Evolutionary conservation across 2,329 filamentous ascomycete species (phyloP), one percentile per base, ranked within the genome.

Genomic region (Cadophora sp.): DNA sequence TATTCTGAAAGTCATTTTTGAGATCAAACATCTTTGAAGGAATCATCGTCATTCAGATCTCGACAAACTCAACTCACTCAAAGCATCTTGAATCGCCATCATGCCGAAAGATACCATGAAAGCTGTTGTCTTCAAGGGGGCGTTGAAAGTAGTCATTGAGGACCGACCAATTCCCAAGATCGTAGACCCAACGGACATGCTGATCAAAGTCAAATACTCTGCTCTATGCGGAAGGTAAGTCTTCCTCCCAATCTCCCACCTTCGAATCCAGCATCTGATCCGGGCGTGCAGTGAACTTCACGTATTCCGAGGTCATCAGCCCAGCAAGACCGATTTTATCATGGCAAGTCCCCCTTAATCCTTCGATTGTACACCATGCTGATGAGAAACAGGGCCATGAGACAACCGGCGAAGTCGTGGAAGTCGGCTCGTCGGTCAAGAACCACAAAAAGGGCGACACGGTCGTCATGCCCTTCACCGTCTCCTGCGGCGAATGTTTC

Each of bases 221-320:
- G 94, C 93, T 19, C 85, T 97, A 37, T 97, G 94, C 78, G 94
- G 94, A 77, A 95, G 92, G 92, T 94, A 82, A 77, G 87, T 83
- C 16, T 9, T 6, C 19, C 6, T 8, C 14, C 40, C 16, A 6
- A 7, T n/a, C 43, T 48, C 34, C 34, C 43, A 22, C 12, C 19
- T 22, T 14, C n/a, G 22, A n/a, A 9, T 12, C n/a, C 43, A 19
- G 19, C 19, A 48, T 7, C 19, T 22, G n/a, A 27, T 31, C 43
- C 40, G 59, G 37, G 46, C 19, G 29, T 6, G 22, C 26, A 94
- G 92, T 76, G 94, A 97, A 77, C 84, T 97, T 46, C 94, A 97
- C 80, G 89, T 93, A 64, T 97, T 90, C 81, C 91, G 94, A 56
- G 94, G 94, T 43, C 90, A 93, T 75, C 89, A 97, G 77, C 85